Evolutionary conservation across 208 protist species (phyloP), one percentile per base, ranked within the genome.

Genomic region (Angomonas deanei): DNA sequence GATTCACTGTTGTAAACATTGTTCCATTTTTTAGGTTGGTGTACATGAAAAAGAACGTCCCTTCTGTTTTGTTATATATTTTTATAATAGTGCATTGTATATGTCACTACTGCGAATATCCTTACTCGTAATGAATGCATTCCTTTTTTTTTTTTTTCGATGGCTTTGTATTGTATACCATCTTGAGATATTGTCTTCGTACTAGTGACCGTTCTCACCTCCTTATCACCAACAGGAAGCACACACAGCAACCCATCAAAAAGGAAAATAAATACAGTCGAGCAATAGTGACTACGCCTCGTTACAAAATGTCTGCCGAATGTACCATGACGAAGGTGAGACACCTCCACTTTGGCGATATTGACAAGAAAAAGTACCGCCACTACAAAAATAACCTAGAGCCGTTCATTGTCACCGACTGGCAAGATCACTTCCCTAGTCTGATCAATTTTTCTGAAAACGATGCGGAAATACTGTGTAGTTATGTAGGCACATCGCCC

Each of bases 331-430:
- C 39, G 17, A 23, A 42, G 11, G 53, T 59, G 6, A 34, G 39
- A 23, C 27, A 32, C 1, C 31, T 59, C 8, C 32, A 38, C 13
- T 59, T 59, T 32, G 5, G 10, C 1, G 53, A 59, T 4, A 30
- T 59, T n/a, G n/a, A 30, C n/a, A 30, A 34, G 10, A 59, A 59
- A 34, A 30, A 59, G 31, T 59, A 59, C 28, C 63, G 63, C 13
- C 50, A 48, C 38, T 50, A 68, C 38, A 57, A 68, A 33, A 36
- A 55, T 27, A 32, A n/a, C 13, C 28, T 68, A 27, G 36, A 68
- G 31, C 65, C 65, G 1, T 55, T 70, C 34, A 30, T 70, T 8
- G 31, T 70, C 3, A 61, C 32, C 27, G 54, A 34, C 34, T 70
- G 65, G 27, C 2, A 15, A 2, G 36, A 31, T 19, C 19, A 15